phyloP scores from a whole-genome alignment of 345 rosid species.

The Geranium brycei region DNA sequence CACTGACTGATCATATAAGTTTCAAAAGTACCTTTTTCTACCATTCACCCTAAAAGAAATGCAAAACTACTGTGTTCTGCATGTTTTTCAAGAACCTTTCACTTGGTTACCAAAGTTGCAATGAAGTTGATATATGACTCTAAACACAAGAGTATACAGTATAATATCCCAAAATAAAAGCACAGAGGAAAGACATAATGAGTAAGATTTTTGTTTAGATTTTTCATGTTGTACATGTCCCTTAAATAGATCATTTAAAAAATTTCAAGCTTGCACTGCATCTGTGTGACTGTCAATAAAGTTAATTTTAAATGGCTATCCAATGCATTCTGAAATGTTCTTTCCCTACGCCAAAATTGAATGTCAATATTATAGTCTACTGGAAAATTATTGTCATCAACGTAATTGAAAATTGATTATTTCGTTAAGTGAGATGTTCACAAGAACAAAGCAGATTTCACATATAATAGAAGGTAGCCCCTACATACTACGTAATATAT shows the following conservation, averaged over 20 bases:
- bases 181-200: too few species aligned
- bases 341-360: neutral
- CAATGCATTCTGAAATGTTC: neutral
- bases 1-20: neutral
- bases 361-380: neutral
- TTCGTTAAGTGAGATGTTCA: too few species aligned
- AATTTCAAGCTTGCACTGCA: neutral
- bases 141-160: neutral
- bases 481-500: too few species aligned
- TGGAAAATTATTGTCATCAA: neutral
- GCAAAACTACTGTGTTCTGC: neutral
- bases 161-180: neutral
- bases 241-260: too few species aligned
- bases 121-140: neutral
- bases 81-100: neutral
- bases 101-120: neutral
- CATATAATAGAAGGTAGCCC: too few species aligned
- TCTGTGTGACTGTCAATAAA: neutral
- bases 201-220: too few species aligned
- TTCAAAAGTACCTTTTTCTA: neutral
- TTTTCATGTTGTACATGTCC: neutral
- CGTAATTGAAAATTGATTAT: too few species aligned
- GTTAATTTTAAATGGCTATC: neutral
- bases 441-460: too few species aligned
- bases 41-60: neutral